Percentiles rank a stretch among this genome's conserved stretches.
phyloP scores from a whole-genome alignment of 2,329 filamentous ascomycete species.

The Xylariaceae sp. region DNA sequence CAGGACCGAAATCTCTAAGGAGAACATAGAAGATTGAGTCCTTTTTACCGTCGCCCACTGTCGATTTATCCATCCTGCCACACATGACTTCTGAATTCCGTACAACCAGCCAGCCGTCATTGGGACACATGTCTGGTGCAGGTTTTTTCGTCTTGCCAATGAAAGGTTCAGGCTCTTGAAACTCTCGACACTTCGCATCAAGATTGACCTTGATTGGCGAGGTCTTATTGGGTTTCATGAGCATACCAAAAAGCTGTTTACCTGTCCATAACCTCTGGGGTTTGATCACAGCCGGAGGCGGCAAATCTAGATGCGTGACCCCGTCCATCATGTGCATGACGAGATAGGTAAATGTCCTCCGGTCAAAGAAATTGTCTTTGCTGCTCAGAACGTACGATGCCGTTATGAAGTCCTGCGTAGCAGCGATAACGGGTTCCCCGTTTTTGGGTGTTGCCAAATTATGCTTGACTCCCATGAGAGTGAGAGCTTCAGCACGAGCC shows the following conservation, averaged over 20 bases:
- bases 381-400: constrained; percentile 86
- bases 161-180: constrained; percentile 39
- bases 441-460: constrained; percentile 96
- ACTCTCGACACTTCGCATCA: constrained; percentile 87
- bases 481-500: constrained; percentile 88
- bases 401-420: constrained; percentile 99
- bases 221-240: constrained; percentile 84
- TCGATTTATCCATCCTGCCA: constrained; percentile 95
- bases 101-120: constrained; percentile 88
- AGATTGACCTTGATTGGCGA: constrained; percentile 83
- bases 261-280: constrained; percentile 90
- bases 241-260: constrained; percentile 90
- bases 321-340: constrained; percentile 92
- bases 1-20: constrained; percentile 87
- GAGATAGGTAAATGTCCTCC: constrained; percentile 81
- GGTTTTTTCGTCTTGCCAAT: constrained; percentile 42
- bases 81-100: constrained; percentile 98
- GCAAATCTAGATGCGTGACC: constrained; percentile 73
- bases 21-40: constrained; percentile 97
- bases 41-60: constrained; percentile 95
- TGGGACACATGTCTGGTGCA: constrained; percentile 69
- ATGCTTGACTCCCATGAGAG: constrained; percentile 96
- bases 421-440: constrained; percentile 94
- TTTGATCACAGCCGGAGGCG: constrained; percentile 80
- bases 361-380: constrained; percentile 90